Base-by-base conservation (phyloP, 2,329 filamentous ascomycete genomes). In the Salinomyces thailandicus region DNA sequence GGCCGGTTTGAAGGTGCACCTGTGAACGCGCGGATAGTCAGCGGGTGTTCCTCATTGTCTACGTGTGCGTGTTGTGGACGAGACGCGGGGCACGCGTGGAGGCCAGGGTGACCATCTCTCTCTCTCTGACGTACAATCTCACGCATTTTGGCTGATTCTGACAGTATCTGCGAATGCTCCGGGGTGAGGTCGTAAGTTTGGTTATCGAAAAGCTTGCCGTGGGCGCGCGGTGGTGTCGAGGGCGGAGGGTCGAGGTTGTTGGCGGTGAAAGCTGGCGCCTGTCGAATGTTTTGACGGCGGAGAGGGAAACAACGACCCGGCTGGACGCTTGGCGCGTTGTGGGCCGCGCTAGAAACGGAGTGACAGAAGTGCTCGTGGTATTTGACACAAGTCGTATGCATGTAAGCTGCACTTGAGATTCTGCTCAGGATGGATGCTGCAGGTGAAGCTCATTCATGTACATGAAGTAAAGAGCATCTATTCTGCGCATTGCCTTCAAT, bases 1-100 rank as follows among this genome's bases (percentile, higher is more conserved):
- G 91, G 69, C 91, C 91, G 77, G 91, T 98, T 75, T 98, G 91
- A 60, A 98, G 86, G 72, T 98, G 91, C 71, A 96, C 89, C 89
- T 96, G 62, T 74, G 59, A 50, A 49, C 50, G 51, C n/a, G 60
- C 59, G 66, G 62, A 43, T 50, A 46, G 60, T 75, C 79, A 71
- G 82, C 78, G 68, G 22, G 22, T n/a, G n/a, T n/a, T n/a, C n/a
- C n/a, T n/a, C n/a, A n/a, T n/a, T n/a, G n/a, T n/a, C 55, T 59
- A 59, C 54, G 56, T 62, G 61, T 60, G 55, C 53, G 49, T 59
- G 51, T 61, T 58, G 60, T 63, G 54, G 48, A 14, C 18, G 33
- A 46, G 42, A 60, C 60, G 63, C 60, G 62, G 60, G 61, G 63
- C 58, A 55, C 64, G 60, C 57, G 53, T 55, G 51, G 63, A 31